These are phyloP conservation scores for Thinopyrum obtusiflorum DNA, from an alignment of 202 grass and related monocot genomes.

Conservation along the genomic window DNA sequence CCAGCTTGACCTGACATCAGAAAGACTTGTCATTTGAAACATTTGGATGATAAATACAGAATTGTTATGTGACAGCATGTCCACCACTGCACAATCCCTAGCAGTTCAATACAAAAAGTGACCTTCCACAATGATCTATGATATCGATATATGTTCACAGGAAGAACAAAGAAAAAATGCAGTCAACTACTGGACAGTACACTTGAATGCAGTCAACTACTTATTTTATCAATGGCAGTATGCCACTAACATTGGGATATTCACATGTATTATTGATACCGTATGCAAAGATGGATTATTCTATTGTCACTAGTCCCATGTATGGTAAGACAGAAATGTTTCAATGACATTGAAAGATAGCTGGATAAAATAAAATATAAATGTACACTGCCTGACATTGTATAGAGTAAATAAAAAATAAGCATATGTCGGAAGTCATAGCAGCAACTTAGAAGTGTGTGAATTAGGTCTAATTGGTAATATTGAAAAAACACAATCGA, in stretches of 20 bases:
- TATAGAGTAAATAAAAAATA: slow-evolving; percentile 13
- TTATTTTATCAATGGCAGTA: slow-evolving; percentile 8
- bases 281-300: background rate
- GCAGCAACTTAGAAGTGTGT: background rate
- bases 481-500: slow-evolving; percentile 27
- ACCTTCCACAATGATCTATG: background rate
- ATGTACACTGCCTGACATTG: background rate
- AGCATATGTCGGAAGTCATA: background rate
- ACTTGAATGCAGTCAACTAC: background rate
- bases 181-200: background rate
- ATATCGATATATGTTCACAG: background rate
- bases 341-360: background rate
- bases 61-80: background rate
- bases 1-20: slow-evolving; percentile 79
- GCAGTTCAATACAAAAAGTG: background rate
- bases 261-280: background rate
- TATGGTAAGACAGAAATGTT: background rate
- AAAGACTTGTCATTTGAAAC: slow-evolving; percentile 10
- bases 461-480: slow-evolving; percentile 3
- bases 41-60: background rate
- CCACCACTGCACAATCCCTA: slow-evolving; percentile 4
- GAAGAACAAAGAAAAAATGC: background rate
- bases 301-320: background rate
- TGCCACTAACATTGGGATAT: background rate
- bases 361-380: slow-evolving; percentile 9